These are phyloP conservation scores for Polytrichum commune DNA, from an alignment of 225 moss, liverwort and hornwort genomes.

Conservation along the genomic window DNA sequence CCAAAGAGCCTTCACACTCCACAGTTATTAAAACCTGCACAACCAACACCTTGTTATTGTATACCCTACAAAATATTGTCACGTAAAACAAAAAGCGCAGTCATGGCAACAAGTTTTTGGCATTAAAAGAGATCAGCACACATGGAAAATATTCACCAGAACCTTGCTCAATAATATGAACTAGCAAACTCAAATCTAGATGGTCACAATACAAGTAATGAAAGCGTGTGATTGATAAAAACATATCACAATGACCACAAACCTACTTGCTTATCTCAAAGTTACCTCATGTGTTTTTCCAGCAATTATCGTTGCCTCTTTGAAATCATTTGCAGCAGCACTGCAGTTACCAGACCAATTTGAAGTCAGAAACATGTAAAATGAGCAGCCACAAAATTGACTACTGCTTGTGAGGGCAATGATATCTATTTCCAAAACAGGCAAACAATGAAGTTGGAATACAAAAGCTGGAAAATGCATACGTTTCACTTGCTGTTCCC, in stretches of 20 bases:
- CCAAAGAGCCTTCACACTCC: constrained; percentile 68
- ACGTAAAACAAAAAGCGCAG: no score
- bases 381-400: constrained; percentile 1
- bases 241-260: not conserved
- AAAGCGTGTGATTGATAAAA: no score
- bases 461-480: constrained; percentile 16
- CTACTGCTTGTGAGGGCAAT: not conserved
- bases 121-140: no score
- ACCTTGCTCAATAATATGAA: not conserved
- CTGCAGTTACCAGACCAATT: constrained; percentile 28
- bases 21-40: constrained; percentile 74
- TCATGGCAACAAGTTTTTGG: no score
- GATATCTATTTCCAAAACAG: constrained; percentile 13
- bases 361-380: constrained; percentile 5
- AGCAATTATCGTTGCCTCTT: constrained; percentile 73
- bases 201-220: no score
- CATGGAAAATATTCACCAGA: not conserved
- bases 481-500: constrained; percentile 57
- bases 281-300: constrained; percentile 82
- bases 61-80: no score
- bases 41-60: not conserved
- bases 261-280: not conserved
- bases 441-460: not conserved
- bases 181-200: not conserved
- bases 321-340: constrained; percentile 48